phyloP scores from a whole-genome alignment of 73 alveolate genomes.

The Tetrahymena malaccensis region DNA sequence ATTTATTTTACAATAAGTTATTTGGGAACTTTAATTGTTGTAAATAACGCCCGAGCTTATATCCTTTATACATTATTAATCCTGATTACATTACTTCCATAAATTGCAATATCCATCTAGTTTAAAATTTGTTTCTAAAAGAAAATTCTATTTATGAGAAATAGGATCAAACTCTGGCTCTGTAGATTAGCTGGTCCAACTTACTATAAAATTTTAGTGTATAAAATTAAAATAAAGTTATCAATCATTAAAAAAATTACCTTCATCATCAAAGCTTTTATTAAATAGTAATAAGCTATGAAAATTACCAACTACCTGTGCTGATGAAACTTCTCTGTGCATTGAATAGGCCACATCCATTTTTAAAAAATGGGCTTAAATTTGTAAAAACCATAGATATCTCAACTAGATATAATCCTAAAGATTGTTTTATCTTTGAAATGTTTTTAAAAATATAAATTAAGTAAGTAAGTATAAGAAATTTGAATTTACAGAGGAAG shows the following conservation, averaged over 20 bases:
- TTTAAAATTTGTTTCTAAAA: neutral
- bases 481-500: neutral
- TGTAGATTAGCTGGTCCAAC: neutral
- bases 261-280: neutral
- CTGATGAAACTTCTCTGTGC: neutral
- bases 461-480: too few relatives aligned
- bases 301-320: neutral
- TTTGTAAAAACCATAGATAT: too few relatives aligned
- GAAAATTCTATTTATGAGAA: neutral
- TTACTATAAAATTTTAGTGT: neutral
- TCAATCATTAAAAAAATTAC: neutral
- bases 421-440: neutral
- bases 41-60: neutral
- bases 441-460: too few relatives aligned
- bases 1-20: neutral
- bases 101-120: neutral
- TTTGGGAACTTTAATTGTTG: neutral
- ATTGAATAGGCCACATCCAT: neutral
- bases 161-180: neutral
- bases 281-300: neutral
- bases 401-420: neutral
- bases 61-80: neutral
- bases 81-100: neutral
- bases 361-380: neutral
- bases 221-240: neutral